These are phyloP conservation scores for Taxillus chinensis DNA, from an alignment of 164 flowering plant genomes.

Conservation along the genomic window DNA sequence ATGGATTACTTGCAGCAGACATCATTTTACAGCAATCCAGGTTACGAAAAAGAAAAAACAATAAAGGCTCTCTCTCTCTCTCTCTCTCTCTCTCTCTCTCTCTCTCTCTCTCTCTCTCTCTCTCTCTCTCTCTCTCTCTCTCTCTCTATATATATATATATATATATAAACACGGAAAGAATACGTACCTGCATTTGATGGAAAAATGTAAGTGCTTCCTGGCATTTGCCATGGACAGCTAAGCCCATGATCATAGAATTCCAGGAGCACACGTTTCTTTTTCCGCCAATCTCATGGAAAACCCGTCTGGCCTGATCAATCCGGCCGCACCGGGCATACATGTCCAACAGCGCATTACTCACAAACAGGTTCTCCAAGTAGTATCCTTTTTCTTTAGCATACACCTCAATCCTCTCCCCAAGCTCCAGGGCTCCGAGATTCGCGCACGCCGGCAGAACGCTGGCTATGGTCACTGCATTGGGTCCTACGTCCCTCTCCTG, in stretches of 20 bases:
- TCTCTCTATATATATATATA: no score
- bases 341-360: constrained; percentile 58
- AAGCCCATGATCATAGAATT: constrained; percentile 81
- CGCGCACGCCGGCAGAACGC: constrained; percentile 85
- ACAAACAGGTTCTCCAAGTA: constrained; percentile 52
- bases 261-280: constrained; percentile 65
- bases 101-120: no score
- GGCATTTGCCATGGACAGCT: constrained; percentile 65
- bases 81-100: no score
- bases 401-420: constrained; percentile 57
- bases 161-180: neutral
- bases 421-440: constrained; percentile 71
- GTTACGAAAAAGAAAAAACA: no score
- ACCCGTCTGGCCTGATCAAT: constrained; percentile 44
- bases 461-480: constrained; percentile 66
- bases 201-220: constrained; percentile 51
- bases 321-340: constrained; percentile 76
- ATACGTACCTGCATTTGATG: constrained; percentile 47
- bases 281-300: constrained; percentile 48
- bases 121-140: no score
- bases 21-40: no score
- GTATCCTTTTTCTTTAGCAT: constrained; percentile 50
- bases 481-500: constrained; percentile 38
- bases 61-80: no score
- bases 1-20: no score